Evolutionary conservation across 352 stramenopile species (phyloP), one percentile per base, ranked within the genome.

Genomic region (Phytopythium boreale): DNA sequence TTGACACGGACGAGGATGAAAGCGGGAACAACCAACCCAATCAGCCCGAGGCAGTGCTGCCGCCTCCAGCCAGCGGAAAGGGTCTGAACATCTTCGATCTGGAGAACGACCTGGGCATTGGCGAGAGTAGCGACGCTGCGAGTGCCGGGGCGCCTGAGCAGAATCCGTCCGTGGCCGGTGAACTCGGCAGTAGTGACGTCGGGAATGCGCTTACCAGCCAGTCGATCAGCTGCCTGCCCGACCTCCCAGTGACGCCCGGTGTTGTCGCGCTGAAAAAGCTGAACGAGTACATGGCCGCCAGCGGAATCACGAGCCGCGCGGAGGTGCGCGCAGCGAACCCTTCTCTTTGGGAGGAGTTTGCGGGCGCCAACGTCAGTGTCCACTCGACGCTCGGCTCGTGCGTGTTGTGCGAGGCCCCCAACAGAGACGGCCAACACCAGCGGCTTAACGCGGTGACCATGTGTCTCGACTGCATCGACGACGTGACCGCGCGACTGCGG

Each of bases 371-470:
- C 47, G 31, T 86, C n/a, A 43, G 57, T 4, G 15, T 74, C 34
- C 55, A 67, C 20, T 49, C 60, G 8, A 43, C 63, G 4, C 60
- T 76, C 37, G 59, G 69, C 14, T 37, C 37, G 36, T 89, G 80
- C 27, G 68, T 67, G 61, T 55, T 84, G 50, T 89, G 80, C 52
- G 71, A 71, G 2, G 44, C 64, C 29, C 69, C 70, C 11, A 83
- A 84, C 49, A 9, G 1, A 56, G 62, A 74, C 57, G 78, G 74
- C 7, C 55, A 57, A 41, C 75, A 87, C 37, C 80, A 89, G 60
- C 74, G 78, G 2, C 70, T 88, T 39, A 89, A 88, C 52, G 72
- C 72, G 11, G 71, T 70, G 29, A 74, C 83, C n/a, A 46, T 89
- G 36, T 89, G 80, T 70, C 51, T 74, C 27, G 52, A 50, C 1